These are phyloP conservation scores for Mucor velutinosus DNA, from an alignment of 371 early-diverging fungal species.

Conservation along the genomic window DNA sequence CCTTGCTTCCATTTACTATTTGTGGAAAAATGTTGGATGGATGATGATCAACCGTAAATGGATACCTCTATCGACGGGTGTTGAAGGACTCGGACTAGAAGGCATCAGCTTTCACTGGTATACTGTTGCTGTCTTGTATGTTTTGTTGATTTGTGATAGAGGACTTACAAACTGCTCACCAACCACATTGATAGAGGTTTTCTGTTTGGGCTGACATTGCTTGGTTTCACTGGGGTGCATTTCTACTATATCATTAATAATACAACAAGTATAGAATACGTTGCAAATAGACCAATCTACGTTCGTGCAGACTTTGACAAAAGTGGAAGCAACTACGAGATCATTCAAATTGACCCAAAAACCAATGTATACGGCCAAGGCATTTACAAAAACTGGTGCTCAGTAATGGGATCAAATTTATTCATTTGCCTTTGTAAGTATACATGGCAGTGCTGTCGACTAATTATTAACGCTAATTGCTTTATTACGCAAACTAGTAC, in stretches of 20 bases:
- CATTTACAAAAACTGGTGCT: conserved; percentile 16
- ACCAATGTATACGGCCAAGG: conserved; percentile 12
- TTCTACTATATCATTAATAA: conserved; percentile 38
- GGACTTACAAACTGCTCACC: no score
- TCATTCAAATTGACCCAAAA: conserved; percentile 17
- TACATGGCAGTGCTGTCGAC: neutral
- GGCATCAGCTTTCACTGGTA: conserved; percentile 16
- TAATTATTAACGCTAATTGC: neutral
- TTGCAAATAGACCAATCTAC: conserved; percentile 25
- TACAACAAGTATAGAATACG: conserved; percentile 47
- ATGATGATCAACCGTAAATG: conserved; percentile 5
- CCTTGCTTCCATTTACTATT: conserved; percentile 11
- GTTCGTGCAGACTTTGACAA: conserved; percentile 32
- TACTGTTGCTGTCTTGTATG: conserved; percentile 15
- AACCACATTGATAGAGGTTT: conserved; percentile 8
- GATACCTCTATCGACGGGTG: conserved; percentile 16
- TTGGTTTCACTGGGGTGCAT: conserved; percentile 39
- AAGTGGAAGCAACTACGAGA: conserved; percentile 22
- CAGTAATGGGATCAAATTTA: conserved; percentile 23
- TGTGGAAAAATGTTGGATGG: conserved; percentile 12
- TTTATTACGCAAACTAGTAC: neutral
- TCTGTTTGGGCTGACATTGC: conserved; percentile 27
- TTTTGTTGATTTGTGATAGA: neutral
- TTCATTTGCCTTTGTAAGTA: conserved; percentile 14
- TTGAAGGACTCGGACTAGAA: neutral